Base-by-base conservation (phyloP, 164 flowering plant species). In the Vitis riparia region DNA sequence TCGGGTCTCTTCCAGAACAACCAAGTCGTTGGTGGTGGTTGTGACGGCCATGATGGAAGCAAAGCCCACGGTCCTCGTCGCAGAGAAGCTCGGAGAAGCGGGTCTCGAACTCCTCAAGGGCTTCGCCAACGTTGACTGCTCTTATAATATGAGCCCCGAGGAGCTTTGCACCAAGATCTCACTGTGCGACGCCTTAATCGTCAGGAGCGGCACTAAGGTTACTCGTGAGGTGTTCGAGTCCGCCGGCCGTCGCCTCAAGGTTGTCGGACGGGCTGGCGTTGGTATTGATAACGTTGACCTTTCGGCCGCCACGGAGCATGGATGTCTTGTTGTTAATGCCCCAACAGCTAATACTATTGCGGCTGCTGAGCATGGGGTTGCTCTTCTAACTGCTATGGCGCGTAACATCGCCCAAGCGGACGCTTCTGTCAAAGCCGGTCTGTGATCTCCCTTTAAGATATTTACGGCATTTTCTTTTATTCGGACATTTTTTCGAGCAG, bases 241-340 rank as follows among this genome's bases (percentile, higher is more conserved):
- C 10, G 69, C 84, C 5, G 71, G 69, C 11, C 84, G 87, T 2
- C 47, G 83, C 23, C 73, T 83, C 13, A 83, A 79, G 77, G 87
- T 83, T 1, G 84, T 83, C 14, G 87, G 87, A 5, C 75, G 82
- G 4, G 87, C 84, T 5, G 87, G 87, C 5, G 84, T 81, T 5
- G 84, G 84, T 1, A 74, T 83, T 51, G 88, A 85, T 30, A 85
- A 83, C 59, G 86, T 85, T n/a, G 83, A 85, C 68, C 73, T 85
- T 59, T 57, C 79, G 9, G 88, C 88, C 49, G 86, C 88, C 27
- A 81, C 84, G 7, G 85, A 83, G 64, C 77, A 75, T 47, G 84
- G 88, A 0, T 85, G 86, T 50, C 66, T 80, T 27, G 83, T 82
- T 29, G 81, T 82, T 0, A 83, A 83, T 66, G 86, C 86, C 8